phyloP scores from a whole-genome alignment of 768 basidiomycete species.

The Brasilioporus rufonigricans region DNA sequence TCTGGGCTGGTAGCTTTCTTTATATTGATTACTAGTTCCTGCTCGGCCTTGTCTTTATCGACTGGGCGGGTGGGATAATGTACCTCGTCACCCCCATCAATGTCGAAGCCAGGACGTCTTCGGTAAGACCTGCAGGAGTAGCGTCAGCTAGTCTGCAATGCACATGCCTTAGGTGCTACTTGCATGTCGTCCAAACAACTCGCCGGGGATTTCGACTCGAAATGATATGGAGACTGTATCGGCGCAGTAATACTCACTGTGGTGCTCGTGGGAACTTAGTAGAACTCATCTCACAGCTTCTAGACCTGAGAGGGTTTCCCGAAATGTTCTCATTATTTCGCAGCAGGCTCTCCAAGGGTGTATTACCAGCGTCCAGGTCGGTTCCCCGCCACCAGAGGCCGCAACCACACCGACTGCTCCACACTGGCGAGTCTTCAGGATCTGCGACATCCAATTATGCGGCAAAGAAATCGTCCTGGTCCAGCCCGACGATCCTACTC shows the following conservation, averaged over 20 bases:
- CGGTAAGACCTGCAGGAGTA: conserved; percentile 30
- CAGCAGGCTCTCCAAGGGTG: conserved; percentile 5
- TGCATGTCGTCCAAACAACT: conserved; percentile 20
- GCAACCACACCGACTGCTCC: conserved; percentile 13
- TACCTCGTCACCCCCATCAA: conserved; percentile 69
- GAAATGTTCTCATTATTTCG: conserved; percentile 23
- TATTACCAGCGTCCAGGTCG: conserved; percentile 6
- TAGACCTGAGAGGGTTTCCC: background rate
- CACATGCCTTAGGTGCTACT: conserved; percentile 15
- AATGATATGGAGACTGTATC: background rate
- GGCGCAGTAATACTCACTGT: background rate
- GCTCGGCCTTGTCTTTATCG: conserved; percentile 97
- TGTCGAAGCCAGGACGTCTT: conserved; percentile 51
- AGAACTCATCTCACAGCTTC: background rate
- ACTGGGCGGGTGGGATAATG: conserved; percentile 97
- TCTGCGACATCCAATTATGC: conserved; percentile 49
- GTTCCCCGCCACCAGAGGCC: conserved; percentile 5
- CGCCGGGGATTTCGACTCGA: background rate
- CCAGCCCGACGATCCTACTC: conserved; percentile 69
- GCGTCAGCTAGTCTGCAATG: conserved; percentile 8
- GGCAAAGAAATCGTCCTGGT: conserved; percentile 56
- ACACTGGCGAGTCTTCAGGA: conserved; percentile 12
- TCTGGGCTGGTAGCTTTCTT: conserved; percentile 98
- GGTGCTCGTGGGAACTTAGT: conserved; percentile 22
- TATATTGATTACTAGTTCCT: conserved; percentile 90